Conservation (phyloP, 768 basidiomycete genomes). For the Lentinula sp. region DNA sequence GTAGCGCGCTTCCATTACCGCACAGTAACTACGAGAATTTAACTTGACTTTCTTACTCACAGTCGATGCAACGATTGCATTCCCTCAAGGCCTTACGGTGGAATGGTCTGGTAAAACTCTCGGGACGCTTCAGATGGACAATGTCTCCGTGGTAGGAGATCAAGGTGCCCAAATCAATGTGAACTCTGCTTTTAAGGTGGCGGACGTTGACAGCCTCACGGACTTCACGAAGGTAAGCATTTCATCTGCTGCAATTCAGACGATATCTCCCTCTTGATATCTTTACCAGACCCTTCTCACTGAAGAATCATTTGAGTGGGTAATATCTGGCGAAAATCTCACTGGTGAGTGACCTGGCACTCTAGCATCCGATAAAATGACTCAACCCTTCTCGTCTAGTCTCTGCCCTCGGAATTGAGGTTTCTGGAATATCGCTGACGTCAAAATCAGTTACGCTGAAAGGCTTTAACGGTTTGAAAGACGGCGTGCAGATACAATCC, state of each 20-base stretch:
- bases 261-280: neutral
- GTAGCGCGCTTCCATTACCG: conserved; percentile 14
- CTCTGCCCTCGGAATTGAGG: conserved; percentile 51
- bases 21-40: neutral
- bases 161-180: conserved; percentile 55
- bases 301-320: conserved; percentile 63
- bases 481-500: conserved; percentile 54
- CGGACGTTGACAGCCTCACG: conserved; percentile 49
- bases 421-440: conserved; percentile 47
- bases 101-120: conserved; percentile 52
- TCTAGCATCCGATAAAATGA: neutral
- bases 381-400: conserved; percentile 27
- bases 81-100: conserved; percentile 55
- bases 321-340: conserved; percentile 58
- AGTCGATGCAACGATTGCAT: conserved; percentile 67
- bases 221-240: conserved; percentile 53
- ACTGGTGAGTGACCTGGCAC: conserved; percentile 21
- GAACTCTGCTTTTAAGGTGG: conserved; percentile 51
- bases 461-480: conserved; percentile 64
- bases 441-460: conserved; percentile 57
- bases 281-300: conserved; percentile 44
- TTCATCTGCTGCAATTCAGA: neutral
- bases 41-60: conserved; percentile 7
- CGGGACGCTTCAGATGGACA: conserved; percentile 54
- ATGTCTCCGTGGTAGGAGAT: conserved; percentile 53